These are phyloP conservation scores for Przewalskia tangutica DNA, from an alignment of 257 asterid genomes.

Conservation along the genomic window DNA sequence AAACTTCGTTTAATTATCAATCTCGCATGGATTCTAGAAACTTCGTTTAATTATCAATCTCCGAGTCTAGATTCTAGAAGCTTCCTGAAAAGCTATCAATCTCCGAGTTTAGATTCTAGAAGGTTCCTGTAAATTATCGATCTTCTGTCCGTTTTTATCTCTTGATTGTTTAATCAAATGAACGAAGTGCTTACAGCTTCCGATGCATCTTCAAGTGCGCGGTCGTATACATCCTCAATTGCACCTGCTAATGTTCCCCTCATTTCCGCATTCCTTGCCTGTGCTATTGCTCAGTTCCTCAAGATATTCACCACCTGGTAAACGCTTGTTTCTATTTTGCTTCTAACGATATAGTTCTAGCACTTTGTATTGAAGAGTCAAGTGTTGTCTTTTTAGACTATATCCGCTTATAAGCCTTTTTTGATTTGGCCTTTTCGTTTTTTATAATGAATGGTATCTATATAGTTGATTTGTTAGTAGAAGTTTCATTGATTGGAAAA, in stretches of 20 bases:
- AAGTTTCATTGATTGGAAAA: too few species aligned
- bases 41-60: too few species aligned
- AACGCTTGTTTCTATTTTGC: neutral
- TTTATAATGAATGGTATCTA: too few species aligned
- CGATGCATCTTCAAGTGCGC: constrained; percentile 68
- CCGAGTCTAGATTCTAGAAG: too few species aligned
- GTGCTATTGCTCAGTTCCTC: constrained; percentile 87
- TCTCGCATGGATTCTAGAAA: too few species aligned
- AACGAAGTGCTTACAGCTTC: constrained; percentile 49
- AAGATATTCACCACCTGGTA: constrained; percentile 89
- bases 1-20: too few species aligned
- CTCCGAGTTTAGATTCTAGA: neutral
- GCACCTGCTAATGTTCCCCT: constrained; percentile 63
- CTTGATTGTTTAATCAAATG: constrained; percentile 5
- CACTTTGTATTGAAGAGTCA: neutral
- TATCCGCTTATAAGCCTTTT: too few species aligned
- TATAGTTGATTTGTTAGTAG: too few species aligned
- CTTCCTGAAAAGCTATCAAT: too few species aligned
- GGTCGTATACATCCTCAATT: constrained; percentile 30
- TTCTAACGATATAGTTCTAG: neutral
- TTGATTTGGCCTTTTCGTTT: too few species aligned
- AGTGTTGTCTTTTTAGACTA: neutral
- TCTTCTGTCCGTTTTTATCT: neutral
- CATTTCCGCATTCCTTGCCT: constrained; percentile 72
- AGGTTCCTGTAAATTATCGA: neutral